These are phyloP conservation scores for Onygena corvina DNA, from an alignment of 2,329 filamentous ascomycete genomes.

Conservation along the genomic window DNA sequence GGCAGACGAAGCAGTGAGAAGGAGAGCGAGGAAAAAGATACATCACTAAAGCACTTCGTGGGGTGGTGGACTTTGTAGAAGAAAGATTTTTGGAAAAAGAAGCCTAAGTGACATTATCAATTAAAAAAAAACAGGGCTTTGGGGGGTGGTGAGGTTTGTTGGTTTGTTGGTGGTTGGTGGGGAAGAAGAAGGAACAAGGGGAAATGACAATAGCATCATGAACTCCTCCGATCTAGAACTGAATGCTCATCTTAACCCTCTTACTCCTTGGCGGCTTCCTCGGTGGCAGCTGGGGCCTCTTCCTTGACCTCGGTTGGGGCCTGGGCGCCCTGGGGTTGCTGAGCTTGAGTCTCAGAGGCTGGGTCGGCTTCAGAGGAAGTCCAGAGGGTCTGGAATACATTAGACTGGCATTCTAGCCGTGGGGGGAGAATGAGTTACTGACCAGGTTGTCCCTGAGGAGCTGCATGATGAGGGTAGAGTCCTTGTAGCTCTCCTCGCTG, in stretches of 20 bases:
- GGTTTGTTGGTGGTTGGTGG: background rate
- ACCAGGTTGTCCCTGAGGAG: slow-evolving; percentile 93
- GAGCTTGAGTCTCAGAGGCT: slow-evolving; percentile 39
- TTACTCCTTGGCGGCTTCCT: slow-evolving; percentile 26
- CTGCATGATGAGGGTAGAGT: slow-evolving; percentile 98
- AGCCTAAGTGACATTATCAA: slow-evolving; percentile 10
- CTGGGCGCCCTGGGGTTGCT: slow-evolving; percentile 19
- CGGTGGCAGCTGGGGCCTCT: slow-evolving; percentile 28
- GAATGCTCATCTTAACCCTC: slow-evolving; percentile 6
- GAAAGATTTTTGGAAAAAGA: slow-evolving; percentile 4
- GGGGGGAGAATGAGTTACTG: slow-evolving; percentile 23
- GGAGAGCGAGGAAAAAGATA: background rate
- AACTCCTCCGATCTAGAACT: slow-evolving; percentile 10
- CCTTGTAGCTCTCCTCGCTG: slow-evolving; percentile 98
- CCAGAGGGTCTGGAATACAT: slow-evolving; percentile 69
- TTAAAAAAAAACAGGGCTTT: slow-evolving; percentile 4
- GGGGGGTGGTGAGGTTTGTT: background rate
- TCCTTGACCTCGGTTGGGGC: slow-evolving; percentile 28
- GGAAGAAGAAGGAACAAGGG: background rate
- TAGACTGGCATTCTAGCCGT: slow-evolving; percentile 23
- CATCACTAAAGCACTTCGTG: slow-evolving; percentile 1
- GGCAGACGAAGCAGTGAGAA: slow-evolving; percentile 2
- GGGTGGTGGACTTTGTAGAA: background rate
- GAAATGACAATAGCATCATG: slow-evolving; percentile 5
- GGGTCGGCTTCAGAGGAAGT: slow-evolving; percentile 96